Evolutionary conservation across 768 basidiomycete species (phyloP).

Genomic region (Tricholoma sp.): DNA sequence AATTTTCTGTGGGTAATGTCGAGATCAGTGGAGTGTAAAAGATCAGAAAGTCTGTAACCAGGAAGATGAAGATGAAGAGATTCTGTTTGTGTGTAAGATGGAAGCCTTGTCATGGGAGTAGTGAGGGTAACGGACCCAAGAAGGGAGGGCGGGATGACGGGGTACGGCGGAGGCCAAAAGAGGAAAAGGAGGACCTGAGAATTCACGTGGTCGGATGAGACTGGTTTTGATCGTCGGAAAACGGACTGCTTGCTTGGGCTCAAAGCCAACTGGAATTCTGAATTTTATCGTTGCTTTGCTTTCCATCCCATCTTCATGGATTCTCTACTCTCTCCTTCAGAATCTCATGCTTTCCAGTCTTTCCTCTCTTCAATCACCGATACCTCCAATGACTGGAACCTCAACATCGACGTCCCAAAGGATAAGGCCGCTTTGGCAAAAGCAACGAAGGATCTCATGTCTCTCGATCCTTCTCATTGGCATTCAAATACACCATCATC

Average conservation of each 20-base stretch:
- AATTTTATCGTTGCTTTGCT: neutral
- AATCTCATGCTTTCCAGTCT: conserved; percentile 63
- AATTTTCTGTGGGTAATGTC: neutral
- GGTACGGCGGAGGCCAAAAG: conserved; percentile 1
- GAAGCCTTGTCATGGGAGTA: no score
- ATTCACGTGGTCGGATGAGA: conserved; percentile 17
- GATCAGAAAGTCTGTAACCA: no score
- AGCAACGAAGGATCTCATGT: conserved; percentile 82
- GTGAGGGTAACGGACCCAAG: neutral
- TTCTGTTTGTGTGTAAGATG: neutral
- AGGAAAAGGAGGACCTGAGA: conserved; percentile 4
- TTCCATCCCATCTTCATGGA: neutral
- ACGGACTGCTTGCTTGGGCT: neutral
- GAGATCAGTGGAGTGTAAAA: no score
- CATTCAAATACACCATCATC: conserved; percentile 7
- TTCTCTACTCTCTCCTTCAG: conserved; percentile 59
- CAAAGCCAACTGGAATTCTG: neutral
- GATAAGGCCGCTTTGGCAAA: conserved; percentile 65
- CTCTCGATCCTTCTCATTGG: conserved; percentile 50
- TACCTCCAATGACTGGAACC: conserved; percentile 37
- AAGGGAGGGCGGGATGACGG: conserved; percentile 1
- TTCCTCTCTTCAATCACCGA: conserved; percentile 49
- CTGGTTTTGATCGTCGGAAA: neutral
- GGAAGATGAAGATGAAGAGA: neutral
- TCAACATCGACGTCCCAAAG: conserved; percentile 39